Percentiles rank a stretch among this genome's conserved stretches.
phyloP scores from a whole-genome alignment of 2,329 filamentous ascomycete species.

The Ceratocystis diversiconidia region DNA sequence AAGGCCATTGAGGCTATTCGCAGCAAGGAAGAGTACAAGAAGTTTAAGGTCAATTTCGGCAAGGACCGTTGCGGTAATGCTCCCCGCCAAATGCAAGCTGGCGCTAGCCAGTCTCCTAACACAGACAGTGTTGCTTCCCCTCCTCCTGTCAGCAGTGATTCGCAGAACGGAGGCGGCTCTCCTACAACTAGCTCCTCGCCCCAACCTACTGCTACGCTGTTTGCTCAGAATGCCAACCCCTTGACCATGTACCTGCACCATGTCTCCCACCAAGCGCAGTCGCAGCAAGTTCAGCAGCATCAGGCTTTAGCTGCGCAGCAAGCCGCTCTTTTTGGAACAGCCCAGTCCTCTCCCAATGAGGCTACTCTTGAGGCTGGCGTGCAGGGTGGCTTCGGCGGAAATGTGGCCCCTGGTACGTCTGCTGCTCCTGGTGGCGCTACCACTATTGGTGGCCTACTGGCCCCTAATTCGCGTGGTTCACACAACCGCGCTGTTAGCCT shows the following conservation, averaged over 20 bases:
- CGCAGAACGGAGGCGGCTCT: conserved; percentile 34
- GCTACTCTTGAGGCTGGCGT: conserved; percentile 47
- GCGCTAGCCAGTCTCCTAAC: conserved; percentile 47
- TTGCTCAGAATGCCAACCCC: conserved; percentile 76
- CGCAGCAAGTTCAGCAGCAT: conserved; percentile 62
- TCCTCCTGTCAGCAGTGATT: conserved; percentile 32
- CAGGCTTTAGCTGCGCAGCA: conserved; percentile 62
- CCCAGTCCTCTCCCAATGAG: conserved; percentile 44
- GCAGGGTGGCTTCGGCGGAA: conserved; percentile 36
- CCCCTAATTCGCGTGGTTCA: conserved; percentile 48
- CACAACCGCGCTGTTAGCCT: conserved; percentile 79
- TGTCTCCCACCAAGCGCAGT: conserved; percentile 56
- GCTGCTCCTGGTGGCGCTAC: conserved; percentile 43
- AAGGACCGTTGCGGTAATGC: conserved; percentile 97
- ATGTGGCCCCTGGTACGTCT: conserved; percentile 31
- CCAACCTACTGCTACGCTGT: conserved; percentile 55
- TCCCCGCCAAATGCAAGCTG: conserved; percentile 64
- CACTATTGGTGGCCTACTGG: conserved; percentile 63
- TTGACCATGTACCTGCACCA: conserved; percentile 88
- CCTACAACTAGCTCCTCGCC: conserved; percentile 41
- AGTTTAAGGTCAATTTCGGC: conserved; percentile 99
- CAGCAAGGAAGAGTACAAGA: conserved; percentile 87
- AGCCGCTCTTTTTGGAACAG: conserved; percentile 64
- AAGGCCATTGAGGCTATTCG: conserved; percentile 96
- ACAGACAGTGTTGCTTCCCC: conserved; percentile 46